phyloP scores from a whole-genome alignment of 192 early-diverging fungal species.

The Backusella luteola region DNA sequence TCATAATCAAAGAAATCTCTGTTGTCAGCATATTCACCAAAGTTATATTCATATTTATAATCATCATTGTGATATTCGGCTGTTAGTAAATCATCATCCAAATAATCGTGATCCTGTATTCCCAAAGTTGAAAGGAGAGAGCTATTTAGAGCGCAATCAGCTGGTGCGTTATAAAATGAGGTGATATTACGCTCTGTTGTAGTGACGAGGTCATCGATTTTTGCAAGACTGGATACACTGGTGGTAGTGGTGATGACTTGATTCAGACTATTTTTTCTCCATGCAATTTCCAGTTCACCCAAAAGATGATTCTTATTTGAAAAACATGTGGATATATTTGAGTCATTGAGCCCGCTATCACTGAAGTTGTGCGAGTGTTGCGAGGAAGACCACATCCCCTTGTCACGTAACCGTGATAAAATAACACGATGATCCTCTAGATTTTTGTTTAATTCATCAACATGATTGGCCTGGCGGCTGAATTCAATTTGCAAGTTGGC shows the following conservation, averaged over 20 bases:
- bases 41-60: slow-evolving; percentile 1
- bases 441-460: slow-evolving; percentile 28
- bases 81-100: not conserved
- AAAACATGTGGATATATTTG: not conserved
- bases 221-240: not conserved
- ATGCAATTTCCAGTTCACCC: slow-evolving; percentile 49
- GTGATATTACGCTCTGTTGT: slow-evolving; percentile 16
- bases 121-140: slow-evolving; percentile 7
- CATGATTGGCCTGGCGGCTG: slow-evolving; percentile 26
- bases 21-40: not conserved
- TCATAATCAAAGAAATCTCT: not conserved
- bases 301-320: slow-evolving; percentile 34
- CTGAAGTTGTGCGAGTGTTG: not conserved
- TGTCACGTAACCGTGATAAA: slow-evolving; percentile 15
- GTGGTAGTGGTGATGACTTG: not conserved
- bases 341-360: not conserved
- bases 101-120: not conserved
- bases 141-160: slow-evolving; percentile 11
- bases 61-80: not conserved
- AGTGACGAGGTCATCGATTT: slow-evolving; percentile 16
- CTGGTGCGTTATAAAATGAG: slow-evolving; percentile 27
- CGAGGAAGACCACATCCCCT: not conserved
- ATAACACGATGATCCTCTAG: slow-evolving; percentile 40
- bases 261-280: slow-evolving; percentile 34
- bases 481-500: slow-evolving; percentile 26